A percentile compares a stretch with the other conserved stretches of the same genome.
phyloP scores from a whole-genome alignment of 2,329 filamentous ascomycete genomes.

The Pseudocercospora crystallina region DNA sequence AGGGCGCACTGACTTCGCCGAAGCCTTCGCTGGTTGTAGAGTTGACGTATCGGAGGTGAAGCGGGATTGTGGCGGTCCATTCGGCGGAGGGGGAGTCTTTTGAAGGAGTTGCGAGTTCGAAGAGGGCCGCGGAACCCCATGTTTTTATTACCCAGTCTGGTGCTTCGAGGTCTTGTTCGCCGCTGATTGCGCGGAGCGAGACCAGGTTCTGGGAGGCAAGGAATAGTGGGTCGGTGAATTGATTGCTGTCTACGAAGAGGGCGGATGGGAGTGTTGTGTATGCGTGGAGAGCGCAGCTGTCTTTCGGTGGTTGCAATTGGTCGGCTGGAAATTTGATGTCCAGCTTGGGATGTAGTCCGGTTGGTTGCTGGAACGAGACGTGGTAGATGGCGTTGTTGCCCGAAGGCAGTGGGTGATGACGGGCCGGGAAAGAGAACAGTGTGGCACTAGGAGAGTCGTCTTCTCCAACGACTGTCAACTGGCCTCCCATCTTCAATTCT shows the following conservation, averaged over 20 bases:
- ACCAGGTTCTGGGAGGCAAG: conserved; percentile 76
- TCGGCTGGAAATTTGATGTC: conserved; percentile 62
- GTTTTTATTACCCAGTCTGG: conserved; percentile 73
- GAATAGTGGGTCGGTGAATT: conserved; percentile 74
- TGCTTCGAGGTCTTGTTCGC: conserved; percentile 85
- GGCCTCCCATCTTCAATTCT: conserved; percentile 75
- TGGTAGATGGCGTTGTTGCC: conserved; percentile 42
- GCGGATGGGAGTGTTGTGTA: conserved; percentile 79
- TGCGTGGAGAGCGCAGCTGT: conserved; percentile 71
- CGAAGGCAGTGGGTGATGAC: conserved; percentile 62
- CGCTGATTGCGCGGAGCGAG: conserved; percentile 65
- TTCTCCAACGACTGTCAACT: conserved; percentile 75
- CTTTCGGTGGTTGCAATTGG: conserved; percentile 48
- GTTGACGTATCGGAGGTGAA: conserved; percentile 80
- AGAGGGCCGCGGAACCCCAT: conserved; percentile 78
- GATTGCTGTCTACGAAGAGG: conserved; percentile 86
- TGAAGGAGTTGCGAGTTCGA: conserved; percentile 61
- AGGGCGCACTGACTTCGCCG: conserved; percentile 53
- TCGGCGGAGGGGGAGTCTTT: conserved; percentile 4
- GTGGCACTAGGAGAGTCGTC: conserved; percentile 69
- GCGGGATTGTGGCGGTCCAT: conserved; percentile 71
- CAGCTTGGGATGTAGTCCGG: conserved; percentile 80
- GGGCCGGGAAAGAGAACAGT: conserved; percentile 78
- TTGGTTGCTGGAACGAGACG: conserved; percentile 65
- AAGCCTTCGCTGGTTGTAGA: conserved; percentile 20